Evolutionary conservation across 2,329 filamentous ascomycete species (phyloP), one percentile per base, ranked within the genome.

Genomic region (Colletotrichum incanum): DNA sequence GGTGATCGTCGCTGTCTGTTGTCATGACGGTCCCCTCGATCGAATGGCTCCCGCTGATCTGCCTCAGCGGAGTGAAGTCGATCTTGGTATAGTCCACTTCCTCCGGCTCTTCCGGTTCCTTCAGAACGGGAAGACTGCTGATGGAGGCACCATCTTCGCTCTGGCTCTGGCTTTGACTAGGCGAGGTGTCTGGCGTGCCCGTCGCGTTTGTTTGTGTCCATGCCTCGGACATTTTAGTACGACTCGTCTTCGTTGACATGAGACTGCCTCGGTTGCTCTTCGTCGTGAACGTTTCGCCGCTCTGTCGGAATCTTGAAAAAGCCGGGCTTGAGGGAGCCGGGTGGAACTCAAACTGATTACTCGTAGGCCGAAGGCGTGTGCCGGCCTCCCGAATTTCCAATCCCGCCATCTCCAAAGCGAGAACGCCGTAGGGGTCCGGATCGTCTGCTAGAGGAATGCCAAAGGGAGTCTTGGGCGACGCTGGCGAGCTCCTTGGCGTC

Each of bases 371-470:
- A 65, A 90, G 86, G 61, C 91, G 90, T 2, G 92, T 93, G 43
- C 94, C 95, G n/a, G 95, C 95, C 83, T 98, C 95, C 64, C 93
- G 90, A 75, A 98, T 96, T 76, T 96, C 94, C 67, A 98, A 85
- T 2, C 96, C 96, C 73, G 95, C 93, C 85, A 94, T 92, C 79
- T 98, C 94, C n/a, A 98, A 84, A 9, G 96, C 95, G 74, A 95
- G 89, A 34, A 98, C 93, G 31, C 96, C 96, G 78, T 94, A 98
- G 0, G 96, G 96, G 80, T 98, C 96, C 0, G 95, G 95, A 76
- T 98, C 96, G 66, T 95, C 91, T 4, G 86, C 83, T 74, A 92
- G 91, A 0, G 94, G 95, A 20, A 98, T 86, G 2, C 95, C 95
- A 82, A 98, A 98, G 2, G 76, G 84, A 67, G 79, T 81, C 26